Evolutionary conservation across 2,329 filamentous ascomycete genomes (phyloP), one percentile per base, ranked within the genome.

Genomic region (Talaromyces sp.): DNA sequence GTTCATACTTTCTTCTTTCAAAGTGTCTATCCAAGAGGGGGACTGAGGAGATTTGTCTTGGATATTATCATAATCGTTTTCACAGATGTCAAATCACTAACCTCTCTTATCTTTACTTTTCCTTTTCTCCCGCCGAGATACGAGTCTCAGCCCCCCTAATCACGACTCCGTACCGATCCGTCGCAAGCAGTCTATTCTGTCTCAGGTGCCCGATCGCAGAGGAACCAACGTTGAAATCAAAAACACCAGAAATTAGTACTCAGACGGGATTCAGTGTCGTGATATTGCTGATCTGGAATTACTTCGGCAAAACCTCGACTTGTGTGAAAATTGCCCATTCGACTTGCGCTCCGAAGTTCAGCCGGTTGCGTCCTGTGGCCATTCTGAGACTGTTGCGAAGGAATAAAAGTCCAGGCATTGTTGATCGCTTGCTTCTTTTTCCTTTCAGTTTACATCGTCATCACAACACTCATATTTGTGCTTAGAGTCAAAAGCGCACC

Each of bases 341-440:
- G 45, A 56, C 31, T 39, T 45, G 35, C 50, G 37, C 41, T n/a
- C 61, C 37, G 24, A 64, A 19, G 24, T 49, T 58, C 35, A 50
- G 33, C 62, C 62, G 43, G 16, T 59, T 58, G 52, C n/a, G 41
- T 57, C 41, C 31, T 59, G 33, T 39, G 59, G 59, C 43, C 31
- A 61, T 49, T 50, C 24, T 39, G 56, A 59, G 22, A 27, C 24
- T 6, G 22, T 19, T n/a, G 56, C 19, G 37, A 43, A 59, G 31
- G 39, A 24, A 27, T 22, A 59, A 59, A 39, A 43, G n/a, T 24
- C 13, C 9, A 33, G 24, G 47, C 47, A 54, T 19, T 54, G 50
- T 54, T 33, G 16, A 33, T 10, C 27, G 19, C 31, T 56, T 35
- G 24, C 8, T 19, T 54, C 27, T 13, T 54, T 33, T 14, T 24